Percentiles rank a stretch among this genome's conserved stretches.
These are phyloP conservation scores for Flaveria sonorensis DNA, from an alignment of 129 eudicot genomes.

Conservation along the genomic window DNA sequence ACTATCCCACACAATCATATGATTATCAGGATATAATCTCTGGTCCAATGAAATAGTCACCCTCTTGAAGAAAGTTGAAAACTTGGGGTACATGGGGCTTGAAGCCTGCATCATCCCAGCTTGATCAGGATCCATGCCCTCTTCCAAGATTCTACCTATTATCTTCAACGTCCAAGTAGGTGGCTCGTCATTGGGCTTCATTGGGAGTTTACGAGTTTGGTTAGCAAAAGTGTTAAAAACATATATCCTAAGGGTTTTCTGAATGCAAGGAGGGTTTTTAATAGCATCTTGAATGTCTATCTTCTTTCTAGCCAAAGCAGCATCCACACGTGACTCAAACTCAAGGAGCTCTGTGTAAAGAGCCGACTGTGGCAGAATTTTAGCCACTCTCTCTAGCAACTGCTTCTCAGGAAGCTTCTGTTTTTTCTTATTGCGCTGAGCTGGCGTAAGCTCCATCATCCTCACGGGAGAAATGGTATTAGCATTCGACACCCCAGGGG, in stretches of 20 bases:
- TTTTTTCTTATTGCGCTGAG: constrained; percentile 69
- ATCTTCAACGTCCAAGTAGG: constrained; percentile 93
- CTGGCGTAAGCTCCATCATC: constrained; percentile 67
- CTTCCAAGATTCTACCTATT: constrained; percentile 86
- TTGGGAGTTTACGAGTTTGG: constrained; percentile 64
- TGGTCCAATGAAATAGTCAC: constrained; percentile 79
- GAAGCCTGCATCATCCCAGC: constrained; percentile 62
- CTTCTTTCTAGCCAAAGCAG: constrained; percentile 79
- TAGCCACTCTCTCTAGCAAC: constrained; percentile 68
- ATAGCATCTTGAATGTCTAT: constrained; percentile 84
- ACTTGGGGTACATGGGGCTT: constrained; percentile 66
- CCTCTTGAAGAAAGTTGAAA: constrained; percentile 75
- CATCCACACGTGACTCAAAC: constrained; percentile 90
- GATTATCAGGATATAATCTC: constrained; percentile 76
- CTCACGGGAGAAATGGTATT: constrained; percentile 67
- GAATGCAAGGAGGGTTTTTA: constrained; percentile 71
- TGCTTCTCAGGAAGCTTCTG: constrained; percentile 89
- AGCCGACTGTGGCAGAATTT: constrained; percentile 84
- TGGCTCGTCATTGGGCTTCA: constrained; percentile 78
- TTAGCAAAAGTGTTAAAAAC: constrained; percentile 90
- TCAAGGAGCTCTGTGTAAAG: constrained; percentile 91
- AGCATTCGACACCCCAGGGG: constrained; percentile 52
- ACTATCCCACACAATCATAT: constrained; percentile 77
- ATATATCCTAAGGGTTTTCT: constrained; percentile 86
- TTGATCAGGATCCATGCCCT: constrained; percentile 78